phyloP scores from a whole-genome alignment of 2,329 filamentous ascomycete species.

The Fonsecaea multimorphosa region DNA sequence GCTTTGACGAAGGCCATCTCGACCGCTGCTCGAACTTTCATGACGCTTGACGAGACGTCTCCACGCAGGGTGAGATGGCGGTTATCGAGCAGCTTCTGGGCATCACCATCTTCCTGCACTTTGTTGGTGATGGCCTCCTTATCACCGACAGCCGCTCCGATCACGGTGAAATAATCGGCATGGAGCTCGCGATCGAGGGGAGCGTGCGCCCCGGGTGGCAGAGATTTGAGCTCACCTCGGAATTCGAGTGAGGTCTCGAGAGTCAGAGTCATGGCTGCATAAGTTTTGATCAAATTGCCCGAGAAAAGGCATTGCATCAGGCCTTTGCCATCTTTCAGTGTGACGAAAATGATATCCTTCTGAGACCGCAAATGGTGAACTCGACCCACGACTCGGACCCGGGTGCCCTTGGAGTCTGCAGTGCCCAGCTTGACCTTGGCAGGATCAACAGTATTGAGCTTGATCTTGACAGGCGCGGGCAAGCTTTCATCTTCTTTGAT shows the following conservation, averaged over 20 bases:
- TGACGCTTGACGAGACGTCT: conserved; percentile 80
- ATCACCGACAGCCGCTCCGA: conserved; percentile 79
- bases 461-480: conserved; percentile 75
- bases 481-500: conserved; percentile 73
- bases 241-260: conserved; percentile 87
- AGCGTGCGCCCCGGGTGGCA: conserved; percentile 77
- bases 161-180: conserved; percentile 85
- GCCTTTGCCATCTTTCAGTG: conserved; percentile 82
- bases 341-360: conserved; percentile 85
- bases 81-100: conserved; percentile 77
- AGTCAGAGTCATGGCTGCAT: conserved; percentile 84
- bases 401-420: conserved; percentile 67
- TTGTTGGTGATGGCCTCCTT: conserved; percentile 91
- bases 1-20: conserved; percentile 79
- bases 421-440: conserved; percentile 62
- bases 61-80: conserved; percentile 85
- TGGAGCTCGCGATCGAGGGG: conserved; percentile 86
- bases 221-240: conserved; percentile 80
- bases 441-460: conserved; percentile 73
- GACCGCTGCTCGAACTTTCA: conserved; percentile 83
- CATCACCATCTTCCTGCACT: conserved; percentile 70
- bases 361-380: conserved; percentile 82
- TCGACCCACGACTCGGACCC: conserved; percentile 80
- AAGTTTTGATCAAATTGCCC: conserved; percentile 85
- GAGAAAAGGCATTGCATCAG: conserved; percentile 83